These are phyloP conservation scores for Microbotryum silenes-acaulis DNA, from an alignment of 1,284 basidiomycete species.

Conservation along the genomic window DNA sequence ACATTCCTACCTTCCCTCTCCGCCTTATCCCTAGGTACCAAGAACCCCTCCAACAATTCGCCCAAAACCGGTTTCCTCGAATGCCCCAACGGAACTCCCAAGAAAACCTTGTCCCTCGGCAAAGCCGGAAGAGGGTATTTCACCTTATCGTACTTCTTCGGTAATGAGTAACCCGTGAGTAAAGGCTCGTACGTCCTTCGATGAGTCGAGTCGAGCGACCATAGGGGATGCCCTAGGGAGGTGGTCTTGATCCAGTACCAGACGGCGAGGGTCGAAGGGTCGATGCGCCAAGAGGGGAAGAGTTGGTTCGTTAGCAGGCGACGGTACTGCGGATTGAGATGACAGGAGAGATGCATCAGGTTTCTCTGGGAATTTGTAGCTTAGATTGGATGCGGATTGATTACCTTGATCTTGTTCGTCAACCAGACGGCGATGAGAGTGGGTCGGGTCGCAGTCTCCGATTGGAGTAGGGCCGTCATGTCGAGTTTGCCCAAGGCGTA, in stretches of 20 bases:
- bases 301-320: conserved; percentile 31
- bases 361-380: too few species aligned
- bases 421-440: conserved; percentile 24
- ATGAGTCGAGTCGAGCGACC: conserved; percentile 20
- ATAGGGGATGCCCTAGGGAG: conserved; percentile 29
- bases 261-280: conserved; percentile 1
- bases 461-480: background rate
- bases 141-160: too few species aligned
- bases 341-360: too few species aligned
- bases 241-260: conserved; percentile 37
- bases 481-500: conserved; percentile 22
- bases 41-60: conserved; percentile 24
- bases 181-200: conserved; percentile 33
- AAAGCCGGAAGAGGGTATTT: background rate
- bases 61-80: conserved; percentile 32
- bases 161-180: background rate
- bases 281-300: conserved; percentile 30
- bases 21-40: conserved; percentile 1
- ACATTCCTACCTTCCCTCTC: conserved; percentile 9
- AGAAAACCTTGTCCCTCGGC: conserved; percentile 17
- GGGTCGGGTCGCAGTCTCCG: background rate
- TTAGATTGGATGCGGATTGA: too few species aligned
- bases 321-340: conserved; percentile 19
- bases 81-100: conserved; percentile 29
- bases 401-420: conserved; percentile 21